Base-by-base conservation (phyloP, 129 eudicot genomes). In the Flaveria ramosissima region DNA sequence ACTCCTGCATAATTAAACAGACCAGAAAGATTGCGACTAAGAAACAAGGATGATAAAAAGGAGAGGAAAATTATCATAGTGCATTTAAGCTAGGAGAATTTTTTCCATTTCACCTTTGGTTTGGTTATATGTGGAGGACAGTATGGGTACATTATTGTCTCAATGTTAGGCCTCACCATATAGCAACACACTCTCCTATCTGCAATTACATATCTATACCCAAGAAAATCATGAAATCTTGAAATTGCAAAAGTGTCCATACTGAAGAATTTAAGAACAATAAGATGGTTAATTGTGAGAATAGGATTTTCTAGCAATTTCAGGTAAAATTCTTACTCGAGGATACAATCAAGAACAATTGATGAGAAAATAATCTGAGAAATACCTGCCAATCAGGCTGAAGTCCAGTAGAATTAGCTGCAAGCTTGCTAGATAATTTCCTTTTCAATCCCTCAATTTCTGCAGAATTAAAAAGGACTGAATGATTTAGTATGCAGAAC, bases 161-260 rank as follows among this genome's bases (percentile, higher is more conserved):
- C 97, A 70, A 93, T 88, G 48, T 90, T 93, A 53, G 98, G 98
- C 76, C 97, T 95, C 97, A 93, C 96, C 98, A 93, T 13, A 71
- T 70, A 68, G 91, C 98, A 21, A 88, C 98, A 71, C 98, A 93
- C 82, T 93, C 98, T 11, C 97, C 98, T 70, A 93, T 84, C 97
- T 93, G 92, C 74, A 80, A 74, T 59, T 23, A 32, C 73, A 68
- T 26, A 23, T 16, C 67, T 47, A 19, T 12, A 26, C 32, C 50
- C 51, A 51, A 30, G 7, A 6, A 19, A 30, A 66, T 5, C 70
- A 36, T 7, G 41, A 50, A 36, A 55, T 24, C 21, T 68, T 23
- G 2, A 42, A 61, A 32, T 19, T 23, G 24, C 17, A 55, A 39
- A 68, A 60, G n/a, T 24, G 8, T 10, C 17, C 48, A 20, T 10